A percentile compares a stretch with the other conserved stretches of the same genome.
Evolutionary conservation across 768 basidiomycete genomes (phyloP).

Genomic region (Lentinula boryana): DNA sequence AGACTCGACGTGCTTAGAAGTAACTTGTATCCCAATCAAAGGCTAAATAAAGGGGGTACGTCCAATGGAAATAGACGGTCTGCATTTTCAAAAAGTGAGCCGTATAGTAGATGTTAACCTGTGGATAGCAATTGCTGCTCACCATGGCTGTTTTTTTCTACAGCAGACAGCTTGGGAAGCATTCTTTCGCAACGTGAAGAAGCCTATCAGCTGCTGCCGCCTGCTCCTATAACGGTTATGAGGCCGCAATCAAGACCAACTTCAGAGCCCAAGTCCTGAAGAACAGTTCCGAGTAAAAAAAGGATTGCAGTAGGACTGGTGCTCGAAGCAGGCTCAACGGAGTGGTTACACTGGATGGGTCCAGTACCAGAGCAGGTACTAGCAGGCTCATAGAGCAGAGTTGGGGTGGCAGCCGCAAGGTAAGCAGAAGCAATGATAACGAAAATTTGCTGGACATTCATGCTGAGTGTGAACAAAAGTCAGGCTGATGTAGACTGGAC

Average conservation of each 20-base stretch:
- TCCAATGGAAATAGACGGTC: too few species aligned
- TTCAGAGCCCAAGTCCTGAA: neutral
- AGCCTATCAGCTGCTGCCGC: neutral
- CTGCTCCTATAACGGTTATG: neutral
- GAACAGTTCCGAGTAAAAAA: neutral
- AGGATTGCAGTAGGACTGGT: neutral
- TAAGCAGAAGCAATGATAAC: slow-evolving; percentile 8
- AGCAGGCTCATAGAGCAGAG: slow-evolving; percentile 6
- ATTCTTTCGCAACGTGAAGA: neutral
- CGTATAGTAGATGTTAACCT: too few species aligned
- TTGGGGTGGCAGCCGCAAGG: slow-evolving; percentile 13
- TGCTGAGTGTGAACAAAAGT: neutral
- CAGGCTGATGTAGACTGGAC: too few species aligned
- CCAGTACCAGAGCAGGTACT: slow-evolving; percentile 12
- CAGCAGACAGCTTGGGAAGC: neutral
- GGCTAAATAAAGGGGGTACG: too few species aligned
- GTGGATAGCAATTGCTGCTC: too few species aligned
- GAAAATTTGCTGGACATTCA: slow-evolving; percentile 5
- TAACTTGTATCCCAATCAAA: too few species aligned
- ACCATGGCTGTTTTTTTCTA: neutral
- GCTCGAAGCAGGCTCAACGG: neutral
- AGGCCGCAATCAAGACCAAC: neutral
- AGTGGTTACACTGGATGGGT: slow-evolving; percentile 13
- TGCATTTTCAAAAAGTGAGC: too few species aligned
- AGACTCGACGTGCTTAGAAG: too few species aligned